Conservation (phyloP, 495 filamentous ascomycete species). For the Xylaria scruposa region DNA sequence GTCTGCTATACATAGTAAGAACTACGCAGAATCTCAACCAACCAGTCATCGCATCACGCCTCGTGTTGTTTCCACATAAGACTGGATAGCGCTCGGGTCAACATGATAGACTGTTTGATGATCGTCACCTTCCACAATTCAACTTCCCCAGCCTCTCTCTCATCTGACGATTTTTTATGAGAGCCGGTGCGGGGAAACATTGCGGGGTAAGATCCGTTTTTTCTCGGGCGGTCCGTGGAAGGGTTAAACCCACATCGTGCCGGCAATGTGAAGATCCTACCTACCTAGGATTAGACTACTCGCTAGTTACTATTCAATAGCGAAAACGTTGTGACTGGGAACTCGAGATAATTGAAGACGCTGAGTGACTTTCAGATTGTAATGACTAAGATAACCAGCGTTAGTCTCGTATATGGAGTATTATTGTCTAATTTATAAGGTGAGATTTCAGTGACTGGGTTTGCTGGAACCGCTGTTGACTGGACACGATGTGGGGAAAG, state of each 20-base stretch:
- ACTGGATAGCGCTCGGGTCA: too few relatives aligned
- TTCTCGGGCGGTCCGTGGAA: not conserved
- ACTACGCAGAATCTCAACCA: not conserved
- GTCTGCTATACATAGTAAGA: not conserved
- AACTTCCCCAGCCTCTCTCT: conserved; percentile 10
- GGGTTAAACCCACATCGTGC: not conserved
- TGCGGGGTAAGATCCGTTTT: conserved; percentile 10
- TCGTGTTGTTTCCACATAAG: not conserved
- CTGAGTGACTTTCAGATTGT: not conserved
- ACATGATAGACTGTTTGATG: too few relatives aligned
- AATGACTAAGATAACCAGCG: not conserved
- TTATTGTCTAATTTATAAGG: not conserved
- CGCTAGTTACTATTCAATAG: not conserved
- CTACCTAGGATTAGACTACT: not conserved
- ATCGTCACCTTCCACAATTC: not conserved
- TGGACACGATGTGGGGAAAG: not conserved
- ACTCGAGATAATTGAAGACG: not conserved
- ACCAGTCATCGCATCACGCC: not conserved
- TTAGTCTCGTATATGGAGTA: not conserved
- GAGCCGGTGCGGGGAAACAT: conserved; percentile 15
- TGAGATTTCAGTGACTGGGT: not conserved
- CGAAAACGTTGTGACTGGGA: not conserved
- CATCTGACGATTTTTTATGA: not conserved
- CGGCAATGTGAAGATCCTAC: not conserved
- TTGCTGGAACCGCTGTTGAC: not conserved